These are phyloP conservation scores for Curvularia verruculosa DNA, from an alignment of 2,329 filamentous ascomycete species.

Conservation along the genomic window DNA sequence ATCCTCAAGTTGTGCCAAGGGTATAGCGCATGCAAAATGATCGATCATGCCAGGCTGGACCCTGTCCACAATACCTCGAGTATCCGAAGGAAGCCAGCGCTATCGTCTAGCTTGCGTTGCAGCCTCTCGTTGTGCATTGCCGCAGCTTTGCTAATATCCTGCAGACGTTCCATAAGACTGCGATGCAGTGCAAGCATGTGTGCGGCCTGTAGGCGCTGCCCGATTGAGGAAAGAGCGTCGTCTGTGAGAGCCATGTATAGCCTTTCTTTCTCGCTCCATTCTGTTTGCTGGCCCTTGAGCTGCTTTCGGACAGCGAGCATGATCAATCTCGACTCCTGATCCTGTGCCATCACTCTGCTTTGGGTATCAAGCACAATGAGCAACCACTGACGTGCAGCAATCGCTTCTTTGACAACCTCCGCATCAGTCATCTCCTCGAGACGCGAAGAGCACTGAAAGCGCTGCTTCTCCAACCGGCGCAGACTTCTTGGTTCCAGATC, in stretches of 20 bases:
- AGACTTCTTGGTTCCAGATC: background rate
- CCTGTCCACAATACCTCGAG: constrained; percentile 12
- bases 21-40: constrained; percentile 31
- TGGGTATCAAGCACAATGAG: constrained; percentile 14
- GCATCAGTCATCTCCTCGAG: constrained; percentile 5
- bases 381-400: constrained; percentile 21
- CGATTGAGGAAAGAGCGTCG: constrained; percentile 2
- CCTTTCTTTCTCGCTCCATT: constrained; percentile 21
- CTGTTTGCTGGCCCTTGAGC: background rate
- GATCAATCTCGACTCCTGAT: constrained; percentile 19
- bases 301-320: constrained; percentile 23
- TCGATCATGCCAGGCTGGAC: constrained; percentile 14
- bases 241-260: constrained; percentile 30
- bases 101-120: background rate
- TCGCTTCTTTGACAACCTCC: constrained; percentile 2
- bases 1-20: constrained; percentile 12
- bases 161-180: constrained; percentile 16
- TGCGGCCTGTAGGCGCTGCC: constrained; percentile 15
- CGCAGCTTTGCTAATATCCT: constrained; percentile 5
- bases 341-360: constrained; percentile 1
- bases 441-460: background rate
- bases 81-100: background rate
- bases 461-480: constrained; percentile 6
- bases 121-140: constrained; percentile 6
- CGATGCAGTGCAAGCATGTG: constrained; percentile 21